Evolutionary conservation across 305 asterid genomes (phyloP), one percentile per base, ranked within the genome.

Genomic region (Ilex paraguariensis): DNA sequence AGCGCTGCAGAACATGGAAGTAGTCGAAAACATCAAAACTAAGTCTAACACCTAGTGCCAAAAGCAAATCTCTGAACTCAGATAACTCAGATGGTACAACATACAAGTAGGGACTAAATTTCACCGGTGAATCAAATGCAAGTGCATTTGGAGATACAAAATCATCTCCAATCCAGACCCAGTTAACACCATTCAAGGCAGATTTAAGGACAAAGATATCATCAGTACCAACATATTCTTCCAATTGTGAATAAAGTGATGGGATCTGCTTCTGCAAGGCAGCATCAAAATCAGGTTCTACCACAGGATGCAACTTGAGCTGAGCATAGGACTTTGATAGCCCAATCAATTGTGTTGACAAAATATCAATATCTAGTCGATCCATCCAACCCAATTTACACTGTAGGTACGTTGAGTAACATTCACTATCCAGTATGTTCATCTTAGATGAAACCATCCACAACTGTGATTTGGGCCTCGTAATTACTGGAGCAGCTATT

Each of bases 161-260:
- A 45, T 87, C 98, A 79, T 92, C 98, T 73, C 98, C 98, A 75
- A 85, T 92, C 98, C 98, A 92, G 73, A 92, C 94, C 95, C 97
- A 92, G 67, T 71, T 68, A 73, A 78, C 81, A 56, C 84, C 95
- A 67, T 56, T 75, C 57, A 92, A 72, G 64, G 86, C 75, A 78
- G 90, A 77, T 68, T 71, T 84, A 63, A 92, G 81, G 61, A 71
- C n/a, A 49, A 60, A 68, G 61, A 84, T 69, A 67, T 87, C 82
- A 56, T 71, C 91, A 40, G 83, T 77, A 56, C 72, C 78, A 61
- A 81, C 70, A 80, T 68, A 79, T 66, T 77, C 88, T 76, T 90
- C 96, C 87, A 92, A 74, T 66, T 83, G 85, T 31, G 84, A 82
- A 80, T 92, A 92, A 65, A 92, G 80, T 62, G 69, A 66, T 21